phyloP scores from a whole-genome alignment of 208 protist species.

The Leishmania tropica region DNA sequence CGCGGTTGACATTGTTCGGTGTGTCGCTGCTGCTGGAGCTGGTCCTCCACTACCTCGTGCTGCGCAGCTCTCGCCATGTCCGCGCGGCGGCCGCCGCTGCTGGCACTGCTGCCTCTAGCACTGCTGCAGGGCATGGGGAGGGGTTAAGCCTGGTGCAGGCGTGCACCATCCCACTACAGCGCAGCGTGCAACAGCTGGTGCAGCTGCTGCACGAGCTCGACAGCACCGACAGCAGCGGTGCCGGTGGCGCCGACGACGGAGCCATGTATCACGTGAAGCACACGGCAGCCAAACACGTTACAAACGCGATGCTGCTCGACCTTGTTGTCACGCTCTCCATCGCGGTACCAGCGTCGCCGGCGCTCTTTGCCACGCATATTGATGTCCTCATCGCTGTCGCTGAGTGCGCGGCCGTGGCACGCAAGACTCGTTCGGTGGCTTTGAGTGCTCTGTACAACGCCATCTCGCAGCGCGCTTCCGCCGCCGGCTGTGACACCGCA shows the following conservation, averaged over 20 bases:
- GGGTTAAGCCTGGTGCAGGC: constrained; percentile 16
- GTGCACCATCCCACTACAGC: constrained; percentile 32
- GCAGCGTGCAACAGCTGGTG: constrained; percentile 40
- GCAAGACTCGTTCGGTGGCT: constrained; percentile 46
- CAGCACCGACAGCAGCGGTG: background rate
- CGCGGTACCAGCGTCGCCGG: constrained; percentile 34
- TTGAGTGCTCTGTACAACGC: constrained; percentile 52
- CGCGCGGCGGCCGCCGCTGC: background rate
- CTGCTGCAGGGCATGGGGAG: background rate
- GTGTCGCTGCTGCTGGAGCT: constrained; percentile 32
- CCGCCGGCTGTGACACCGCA: background rate
- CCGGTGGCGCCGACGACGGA: background rate
- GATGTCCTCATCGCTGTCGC: constrained; percentile 61
- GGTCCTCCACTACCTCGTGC: constrained; percentile 32
- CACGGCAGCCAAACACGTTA: constrained; percentile 43
- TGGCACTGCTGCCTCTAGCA: background rate
- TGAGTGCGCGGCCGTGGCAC: constrained; percentile 47
- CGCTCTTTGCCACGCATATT: constrained; percentile 39
- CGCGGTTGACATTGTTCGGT: constrained; percentile 29
- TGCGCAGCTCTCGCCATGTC: constrained; percentile 26
- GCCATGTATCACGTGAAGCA: constrained; percentile 52
- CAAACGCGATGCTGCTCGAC: constrained; percentile 61
- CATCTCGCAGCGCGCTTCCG: constrained; percentile 31
- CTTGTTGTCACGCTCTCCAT: constrained; percentile 54
- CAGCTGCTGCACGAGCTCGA: constrained; percentile 32